phyloP scores from a whole-genome alignment of 257 asterid genomes.

The Gentiana dahurica region DNA sequence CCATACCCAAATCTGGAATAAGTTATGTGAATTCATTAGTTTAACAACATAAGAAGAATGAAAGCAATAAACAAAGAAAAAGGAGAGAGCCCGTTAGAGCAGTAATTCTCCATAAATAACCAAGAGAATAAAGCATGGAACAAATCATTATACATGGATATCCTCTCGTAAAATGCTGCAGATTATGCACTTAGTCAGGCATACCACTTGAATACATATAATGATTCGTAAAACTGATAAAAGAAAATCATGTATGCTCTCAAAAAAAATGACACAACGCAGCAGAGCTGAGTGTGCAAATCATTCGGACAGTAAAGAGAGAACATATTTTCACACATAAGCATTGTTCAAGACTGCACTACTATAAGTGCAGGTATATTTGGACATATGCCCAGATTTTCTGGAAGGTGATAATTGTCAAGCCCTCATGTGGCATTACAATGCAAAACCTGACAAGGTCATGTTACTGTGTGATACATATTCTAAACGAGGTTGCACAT shows the following conservation, averaged over 20 bases:
- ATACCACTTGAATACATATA: too few relatives aligned
- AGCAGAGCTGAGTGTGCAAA: too few relatives aligned
- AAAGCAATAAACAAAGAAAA: neutral
- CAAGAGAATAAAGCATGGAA: too few relatives aligned
- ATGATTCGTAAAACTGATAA: neutral
- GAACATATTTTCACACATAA: neutral
- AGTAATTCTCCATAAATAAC: too few relatives aligned
- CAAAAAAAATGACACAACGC: too few relatives aligned
- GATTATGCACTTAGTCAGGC: too few relatives aligned
- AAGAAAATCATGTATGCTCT: neutral
- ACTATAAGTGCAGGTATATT: neutral
- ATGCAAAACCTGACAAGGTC: neutral
- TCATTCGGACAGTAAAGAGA: too few relatives aligned
- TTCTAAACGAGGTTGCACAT: neutral
- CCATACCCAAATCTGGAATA: slow-evolving; percentile 87
- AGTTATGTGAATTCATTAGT: neutral
- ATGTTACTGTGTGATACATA: neutral
- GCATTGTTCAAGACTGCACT: neutral
- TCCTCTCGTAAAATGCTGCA: too few relatives aligned
- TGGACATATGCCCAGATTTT: neutral
- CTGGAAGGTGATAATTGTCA: neutral
- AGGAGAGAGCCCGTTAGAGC: neutral
- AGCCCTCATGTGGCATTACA: neutral
- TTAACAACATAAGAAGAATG: neutral
- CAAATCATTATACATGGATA: too few relatives aligned